Evolutionary conservation across 257 asterid genomes (phyloP).

Genomic region (Solanum acaule): DNA sequence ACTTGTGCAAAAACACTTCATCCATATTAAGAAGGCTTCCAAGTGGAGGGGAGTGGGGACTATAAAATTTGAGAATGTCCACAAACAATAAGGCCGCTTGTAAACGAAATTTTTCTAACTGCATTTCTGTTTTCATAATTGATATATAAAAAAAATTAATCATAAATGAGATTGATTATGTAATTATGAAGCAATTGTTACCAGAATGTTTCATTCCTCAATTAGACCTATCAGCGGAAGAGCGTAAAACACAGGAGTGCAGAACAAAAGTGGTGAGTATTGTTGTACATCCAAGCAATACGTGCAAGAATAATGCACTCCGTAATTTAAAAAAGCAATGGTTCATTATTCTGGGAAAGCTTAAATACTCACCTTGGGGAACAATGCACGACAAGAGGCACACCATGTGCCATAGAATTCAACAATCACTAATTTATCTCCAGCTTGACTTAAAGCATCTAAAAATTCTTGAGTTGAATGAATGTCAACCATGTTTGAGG

Average conservation of each 20-base stretch:
- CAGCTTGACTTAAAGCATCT: slow-evolving; percentile 31
- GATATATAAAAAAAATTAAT: neutral
- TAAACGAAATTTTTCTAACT: neutral
- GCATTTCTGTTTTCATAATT: neutral
- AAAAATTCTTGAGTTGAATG: slow-evolving; percentile 32
- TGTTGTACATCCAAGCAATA: neutral
- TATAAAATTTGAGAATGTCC: neutral
- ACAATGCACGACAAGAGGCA: slow-evolving; percentile 46
- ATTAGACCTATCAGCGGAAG: neutral
- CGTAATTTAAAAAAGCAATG: neutral
- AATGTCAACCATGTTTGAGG: slow-evolving; percentile 35
- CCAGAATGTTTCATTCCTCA: neutral
- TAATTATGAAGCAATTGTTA: neutral
- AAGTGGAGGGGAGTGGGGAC: neutral
- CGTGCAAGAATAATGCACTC: neutral
- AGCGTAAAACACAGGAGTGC: neutral
- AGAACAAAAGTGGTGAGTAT: neutral
- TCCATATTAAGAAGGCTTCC: neutral
- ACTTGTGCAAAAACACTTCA: neutral
- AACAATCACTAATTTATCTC: slow-evolving; percentile 33
- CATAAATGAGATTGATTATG: neutral
- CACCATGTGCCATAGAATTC: slow-evolving; percentile 47
- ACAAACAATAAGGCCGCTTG: neutral
- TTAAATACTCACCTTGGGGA: slow-evolving; percentile 28
- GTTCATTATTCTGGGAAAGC: neutral